Base-by-base conservation (phyloP, 345 rosid species). In the Arabis hirsuta region DNA sequence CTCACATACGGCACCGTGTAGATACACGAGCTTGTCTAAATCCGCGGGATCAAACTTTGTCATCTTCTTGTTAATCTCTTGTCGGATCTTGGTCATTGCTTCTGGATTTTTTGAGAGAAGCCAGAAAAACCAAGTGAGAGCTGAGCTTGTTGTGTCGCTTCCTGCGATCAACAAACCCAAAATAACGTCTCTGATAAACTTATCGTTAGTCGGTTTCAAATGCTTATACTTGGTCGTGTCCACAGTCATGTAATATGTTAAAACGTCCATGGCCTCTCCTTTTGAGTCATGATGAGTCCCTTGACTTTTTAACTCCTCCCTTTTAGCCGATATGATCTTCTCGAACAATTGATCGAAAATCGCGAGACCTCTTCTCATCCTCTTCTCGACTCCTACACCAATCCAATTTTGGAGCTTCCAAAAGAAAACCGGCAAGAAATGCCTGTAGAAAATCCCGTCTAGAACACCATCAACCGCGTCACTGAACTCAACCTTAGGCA, bases 61-160 rank as follows among this genome's bases (percentile, higher is more conserved):
- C 64, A 72, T 48, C 14, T 56, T 34, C 0, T 50, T 52, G 9
- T 29, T 64, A 10, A 84, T 74, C 48, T 86, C 90, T 39, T 82
- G 65, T 64, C 80, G 55, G 4, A 84, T 78, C 58, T 67, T 84
- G 16, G 16, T 38, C 67, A 72, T 74, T 1, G 67, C 82, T 6
- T 64, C 46, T 4, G 83, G 82, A 24, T 84, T 73, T 46, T 51
- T 63, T 2, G 81, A 61, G 9, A 85, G 45, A 13, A 73, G 67
- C 84, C 82, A 82, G n/a, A 85, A 83, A n/a, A 85, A 74, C 84
- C 85, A 81, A 9, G 79, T 42, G 24, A 85, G 69, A 69, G 55
- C 64, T 9, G 73, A 56, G 34, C 73, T 55, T 44, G 73, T 68
- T 11, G 65, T 56, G 55, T 79, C 87, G 45, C 80, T 60, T 8